Base-by-base conservation (phyloP, 768 basidiomycete genomes). In the Collybiopsis confluens region DNA sequence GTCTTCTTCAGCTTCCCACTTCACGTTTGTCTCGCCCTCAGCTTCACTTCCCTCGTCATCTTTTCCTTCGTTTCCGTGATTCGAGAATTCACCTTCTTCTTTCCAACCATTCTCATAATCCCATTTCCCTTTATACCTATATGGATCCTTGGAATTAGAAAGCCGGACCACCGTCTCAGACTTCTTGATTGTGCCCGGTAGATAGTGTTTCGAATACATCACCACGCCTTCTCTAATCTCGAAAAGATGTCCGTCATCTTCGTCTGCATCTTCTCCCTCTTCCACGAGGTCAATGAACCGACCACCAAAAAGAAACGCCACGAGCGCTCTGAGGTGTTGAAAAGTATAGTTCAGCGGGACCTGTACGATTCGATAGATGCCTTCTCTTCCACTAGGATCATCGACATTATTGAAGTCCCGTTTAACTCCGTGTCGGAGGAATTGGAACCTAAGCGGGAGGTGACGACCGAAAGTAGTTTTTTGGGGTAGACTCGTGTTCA, bases 281-380 rank as follows among this genome's bases (percentile, higher is more conserved):
- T 68, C 43, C 9, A 49, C 10, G 54, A 53, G 20, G 55, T 54
- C 7, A 23, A 5, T 11, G 16, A 26, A n/a, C 48, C 56, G 51
- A 2, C 59, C 72, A 43, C 72, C 74, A 58, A 87, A 89, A 4
- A 87, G 66, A 61, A 81, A 90, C 6, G 76, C 68, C 26, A 89
- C 73, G 44, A 90, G 75, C 43, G 74, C 76, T 37, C 80, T 79
- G 4, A 90, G 70, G 60, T 86, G 86, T 0, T 77, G 70, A 58
- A 90, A 83, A 0, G 83, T 85, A 63, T 88, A 89, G 62, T 76
- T 86, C 24, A 81, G 69, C 0, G 88, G 88, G 7, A 88, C 84
- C 58, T 87, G 86, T 4, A 81, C 80, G 49, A 88, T 68, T 49
- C 87, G 78, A 61, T 82, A 80, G 2, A 85, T 74, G 4, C 82